A percentile compares a stretch with the other conserved stretches of the same genome.
phyloP scores from a whole-genome alignment of 768 basidiomycete species.

The Tylopilus sp. region DNA sequence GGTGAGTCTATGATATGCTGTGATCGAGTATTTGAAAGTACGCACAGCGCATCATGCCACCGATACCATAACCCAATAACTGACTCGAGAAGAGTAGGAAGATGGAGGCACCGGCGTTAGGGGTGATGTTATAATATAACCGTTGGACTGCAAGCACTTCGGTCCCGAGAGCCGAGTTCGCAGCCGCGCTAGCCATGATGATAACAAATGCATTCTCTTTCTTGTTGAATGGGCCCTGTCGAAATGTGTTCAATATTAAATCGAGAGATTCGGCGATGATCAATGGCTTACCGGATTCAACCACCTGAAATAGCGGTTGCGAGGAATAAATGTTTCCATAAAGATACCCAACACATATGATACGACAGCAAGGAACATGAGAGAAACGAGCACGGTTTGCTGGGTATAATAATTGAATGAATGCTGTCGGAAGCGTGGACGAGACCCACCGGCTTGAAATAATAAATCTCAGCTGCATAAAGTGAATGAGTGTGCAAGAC shows the following conservation, averaged over 20 bases:
- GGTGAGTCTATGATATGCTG: neutral
- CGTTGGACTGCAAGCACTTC: slow-evolving; percentile 55
- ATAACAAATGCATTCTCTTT: slow-evolving; percentile 51
- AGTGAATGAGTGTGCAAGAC: slow-evolving; percentile 3
- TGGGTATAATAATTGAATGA: slow-evolving; percentile 12
- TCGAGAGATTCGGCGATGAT: neutral
- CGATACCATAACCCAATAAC: slow-evolving; percentile 49
- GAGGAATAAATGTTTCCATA: slow-evolving; percentile 46
- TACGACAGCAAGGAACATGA: slow-evolving; percentile 54
- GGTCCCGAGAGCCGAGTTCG: slow-evolving; percentile 51
- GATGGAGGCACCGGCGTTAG: slow-evolving; percentile 45
- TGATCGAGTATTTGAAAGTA: neutral
- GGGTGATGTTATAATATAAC: slow-evolving; percentile 49
- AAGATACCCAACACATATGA: slow-evolving; percentile 47
- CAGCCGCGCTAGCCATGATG: slow-evolving; percentile 52
- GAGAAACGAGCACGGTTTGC: slow-evolving; percentile 53
- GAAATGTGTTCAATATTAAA: neutral
- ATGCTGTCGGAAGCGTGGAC: neutral
- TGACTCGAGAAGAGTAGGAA: slow-evolving; percentile 40
- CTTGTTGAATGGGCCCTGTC: slow-evolving; percentile 54
- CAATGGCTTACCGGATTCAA: slow-evolving; percentile 44
- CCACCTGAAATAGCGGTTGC: slow-evolving; percentile 40
- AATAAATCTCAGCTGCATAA: slow-evolving; percentile 47
- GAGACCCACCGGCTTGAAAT: slow-evolving; percentile 41
- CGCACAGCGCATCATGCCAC: slow-evolving; percentile 49